Base-by-base conservation (phyloP, 2,329 filamentous ascomycete species). In the Sarocladium oryzae region DNA sequence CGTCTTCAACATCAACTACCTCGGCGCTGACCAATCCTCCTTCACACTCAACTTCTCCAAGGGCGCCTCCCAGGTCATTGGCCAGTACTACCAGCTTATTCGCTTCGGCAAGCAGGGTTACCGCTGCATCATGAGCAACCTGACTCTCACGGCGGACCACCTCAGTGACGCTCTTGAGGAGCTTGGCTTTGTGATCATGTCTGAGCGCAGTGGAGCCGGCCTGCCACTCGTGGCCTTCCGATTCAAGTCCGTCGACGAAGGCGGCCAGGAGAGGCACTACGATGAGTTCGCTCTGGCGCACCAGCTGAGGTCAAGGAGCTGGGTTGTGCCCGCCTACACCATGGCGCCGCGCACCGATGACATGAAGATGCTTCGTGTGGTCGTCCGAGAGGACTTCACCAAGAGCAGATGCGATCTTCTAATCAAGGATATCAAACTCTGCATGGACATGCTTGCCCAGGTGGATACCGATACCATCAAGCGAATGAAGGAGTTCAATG, bases 1-100 rank as follows among this genome's bases (percentile, higher is more conserved):
- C 20, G 89, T 97, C 61, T 97, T 97, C 81, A 96, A 96, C 78
- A 96, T 97, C 79, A 96, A 96, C 78, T 97, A 97, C 72, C 85
- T 96, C 5, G 92, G 92, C 48, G 91, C 92, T 10, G 89, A 96
- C 64, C 92, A 97, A 67, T 86, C 90, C 2, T 96, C 89, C 2
- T 96, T 96, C 73, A 96, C 92, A 0, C 82, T 97, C 54, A 97
- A 97, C 77, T 97, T 97, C 76, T 95, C 88, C 64, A 95, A 96
- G 68, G 91, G 91, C 52, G 92, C 92, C 11, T 89, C 86, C 5
- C 91, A 96, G 65, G 88, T 96, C 63, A 95, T 97, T 55, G 92
- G 89, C 24, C 92, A 97, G 71, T 97, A 96, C 74, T 96, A 97
- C 74, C 91, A 96, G 72, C 79, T 97, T 64, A 96, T 96, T 66